phyloP scores from a whole-genome alignment of 2,329 filamentous ascomycete genomes.

The Trichoderma atroviride region DNA sequence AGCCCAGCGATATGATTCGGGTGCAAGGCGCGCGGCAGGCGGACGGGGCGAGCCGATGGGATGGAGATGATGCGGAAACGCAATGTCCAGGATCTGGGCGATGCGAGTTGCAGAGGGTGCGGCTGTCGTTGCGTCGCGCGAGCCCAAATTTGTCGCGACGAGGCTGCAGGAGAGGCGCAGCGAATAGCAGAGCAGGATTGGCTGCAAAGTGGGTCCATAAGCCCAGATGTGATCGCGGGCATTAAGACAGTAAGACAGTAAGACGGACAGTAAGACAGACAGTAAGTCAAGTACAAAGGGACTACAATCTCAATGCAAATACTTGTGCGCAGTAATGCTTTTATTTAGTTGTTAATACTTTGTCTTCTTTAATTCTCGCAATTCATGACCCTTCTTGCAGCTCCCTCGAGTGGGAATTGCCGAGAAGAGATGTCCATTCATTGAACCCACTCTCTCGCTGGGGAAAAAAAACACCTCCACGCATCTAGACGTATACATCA shows the following conservation, averaged over 20 bases:
- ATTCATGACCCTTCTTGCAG: not conserved
- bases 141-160: conserved; percentile 46
- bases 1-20: not conserved
- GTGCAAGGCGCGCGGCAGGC: conserved; percentile 16
- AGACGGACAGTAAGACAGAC: too few species aligned
- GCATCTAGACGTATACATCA: not conserved
- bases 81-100: conserved; percentile 3
- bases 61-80: conserved; percentile 17
- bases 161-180: conserved; percentile 33
- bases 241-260: not conserved
- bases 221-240: not conserved
- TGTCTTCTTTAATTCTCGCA: not conserved
- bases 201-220: conserved; percentile 30
- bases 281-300: too few species aligned
- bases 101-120: conserved; percentile 23
- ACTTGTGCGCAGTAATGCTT: not conserved
- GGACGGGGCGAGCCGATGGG: not conserved
- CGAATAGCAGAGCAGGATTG: conserved; percentile 34
- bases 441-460: not conserved
- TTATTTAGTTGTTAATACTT: not conserved
- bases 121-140: conserved; percentile 30
- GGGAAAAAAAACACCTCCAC: not conserved
- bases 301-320: too few species aligned
- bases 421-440: not conserved
- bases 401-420: not conserved